Evolutionary conservation across 768 basidiomycete genomes (phyloP).

Genomic region (Termitomyces sp.): DNA sequence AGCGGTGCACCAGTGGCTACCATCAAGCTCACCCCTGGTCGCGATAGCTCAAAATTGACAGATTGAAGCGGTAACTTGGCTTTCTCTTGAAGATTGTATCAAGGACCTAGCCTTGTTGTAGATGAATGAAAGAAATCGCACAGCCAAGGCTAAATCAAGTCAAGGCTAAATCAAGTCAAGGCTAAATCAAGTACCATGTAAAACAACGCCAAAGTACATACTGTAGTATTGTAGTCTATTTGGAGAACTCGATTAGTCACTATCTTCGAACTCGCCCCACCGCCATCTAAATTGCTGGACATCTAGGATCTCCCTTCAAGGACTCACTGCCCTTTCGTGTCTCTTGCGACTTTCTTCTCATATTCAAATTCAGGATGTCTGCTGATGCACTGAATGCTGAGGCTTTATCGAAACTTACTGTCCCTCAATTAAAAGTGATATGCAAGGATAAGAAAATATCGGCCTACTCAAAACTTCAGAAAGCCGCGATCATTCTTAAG

Average conservation of each 20-base stretch:
- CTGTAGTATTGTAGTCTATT: too few relatives aligned
- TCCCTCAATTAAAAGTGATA: conserved; percentile 57
- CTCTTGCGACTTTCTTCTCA: neutral
- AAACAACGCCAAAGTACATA: too few relatives aligned
- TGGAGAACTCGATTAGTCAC: too few relatives aligned
- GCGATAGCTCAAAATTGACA: conserved; percentile 46
- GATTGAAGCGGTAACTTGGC: conserved; percentile 41
- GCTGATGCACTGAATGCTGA: conserved; percentile 12
- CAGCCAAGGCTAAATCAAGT: neutral
- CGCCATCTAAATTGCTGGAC: too few relatives aligned
- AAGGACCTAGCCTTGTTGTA: conserved; percentile 69
- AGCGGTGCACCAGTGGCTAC: too few relatives aligned
- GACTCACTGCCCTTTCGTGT: neutral
- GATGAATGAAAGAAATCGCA: conserved; percentile 1
- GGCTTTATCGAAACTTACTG: conserved; percentile 45
- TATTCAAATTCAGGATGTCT: neutral
- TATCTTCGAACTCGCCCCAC: too few relatives aligned
- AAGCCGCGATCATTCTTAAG: conserved; percentile 51
- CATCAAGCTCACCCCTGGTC: too few relatives aligned
- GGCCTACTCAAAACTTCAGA: conserved; percentile 66
- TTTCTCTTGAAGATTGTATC: conserved; percentile 54
- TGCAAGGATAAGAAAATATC: conserved; percentile 59
- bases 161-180: too few relatives aligned
- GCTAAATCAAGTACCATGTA: too few relatives aligned
- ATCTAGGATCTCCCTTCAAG: neutral